Evolutionary conservation across 345 rosid genomes (phyloP).

Genomic region (Eucalyptus erythrocorys): DNA sequence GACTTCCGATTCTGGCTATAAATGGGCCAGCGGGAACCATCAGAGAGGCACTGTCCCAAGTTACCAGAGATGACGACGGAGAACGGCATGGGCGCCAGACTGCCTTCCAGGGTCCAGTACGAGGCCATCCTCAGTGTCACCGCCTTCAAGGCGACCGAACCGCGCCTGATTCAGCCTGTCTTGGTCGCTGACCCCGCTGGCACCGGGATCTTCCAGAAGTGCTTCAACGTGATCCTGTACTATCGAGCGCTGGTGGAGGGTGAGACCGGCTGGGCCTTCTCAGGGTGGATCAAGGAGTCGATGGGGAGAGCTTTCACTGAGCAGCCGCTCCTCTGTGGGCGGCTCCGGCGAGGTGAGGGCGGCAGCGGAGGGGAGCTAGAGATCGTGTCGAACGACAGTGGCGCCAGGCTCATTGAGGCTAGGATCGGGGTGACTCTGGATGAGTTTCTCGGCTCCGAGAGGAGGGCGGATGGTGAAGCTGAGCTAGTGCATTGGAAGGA

Average conservation of each 20-base stretch:
- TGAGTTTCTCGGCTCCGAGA: conserved; percentile 34
- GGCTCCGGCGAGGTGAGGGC: conserved; percentile 30
- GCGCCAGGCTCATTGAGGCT: conserved; percentile 57
- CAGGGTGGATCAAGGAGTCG: conserved; percentile 78
- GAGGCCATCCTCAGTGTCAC: conserved; percentile 44
- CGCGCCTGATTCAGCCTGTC: conserved; percentile 30
- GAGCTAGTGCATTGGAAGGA: conserved; percentile 70
- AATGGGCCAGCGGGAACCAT: background rate
- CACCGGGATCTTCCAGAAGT: conserved; percentile 23
- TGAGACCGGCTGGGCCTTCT: conserved; percentile 46
- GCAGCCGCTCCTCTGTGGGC: conserved; percentile 51
- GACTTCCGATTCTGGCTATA: background rate
- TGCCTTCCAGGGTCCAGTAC: conserved; percentile 7
- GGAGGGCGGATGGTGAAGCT: conserved; percentile 28
- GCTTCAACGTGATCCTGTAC: conserved; percentile 37
- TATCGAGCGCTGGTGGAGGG: conserved; percentile 19
- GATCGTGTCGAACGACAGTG: conserved; percentile 66
- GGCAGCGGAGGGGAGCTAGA: conserved; percentile 30
- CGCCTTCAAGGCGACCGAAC: conserved; percentile 36
- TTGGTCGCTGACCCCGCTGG: conserved; percentile 10
- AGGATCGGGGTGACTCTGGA: conserved; percentile 20
- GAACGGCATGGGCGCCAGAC: background rate
- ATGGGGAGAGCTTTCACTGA: conserved; percentile 40
- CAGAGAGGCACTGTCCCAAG: background rate
- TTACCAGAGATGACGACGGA: background rate